Evolutionary conservation across 169 alveolate genomes (phyloP).

Genomic region (Nephromyces sp.): DNA sequence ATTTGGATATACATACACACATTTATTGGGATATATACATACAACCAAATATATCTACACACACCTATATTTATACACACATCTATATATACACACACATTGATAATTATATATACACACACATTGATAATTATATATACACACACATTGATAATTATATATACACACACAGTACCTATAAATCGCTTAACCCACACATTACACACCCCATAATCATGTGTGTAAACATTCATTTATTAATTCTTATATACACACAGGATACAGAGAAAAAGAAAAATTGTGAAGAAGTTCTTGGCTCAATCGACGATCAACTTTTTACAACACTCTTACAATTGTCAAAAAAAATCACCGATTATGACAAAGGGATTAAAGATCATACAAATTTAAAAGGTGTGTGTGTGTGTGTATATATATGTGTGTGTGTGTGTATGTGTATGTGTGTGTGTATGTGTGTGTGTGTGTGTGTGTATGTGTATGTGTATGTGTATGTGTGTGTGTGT

Average conservation of each 20-base stretch:
- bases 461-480: neutral
- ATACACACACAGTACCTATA: no score
- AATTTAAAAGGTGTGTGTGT: slow-evolving; percentile 18
- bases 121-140: no score
- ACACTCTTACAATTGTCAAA: slow-evolving; percentile 27
- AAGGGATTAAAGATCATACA: slow-evolving; percentile 25
- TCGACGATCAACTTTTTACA: slow-evolving; percentile 15
- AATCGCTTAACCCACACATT: no score
- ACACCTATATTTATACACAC: no score
- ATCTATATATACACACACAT: no score
- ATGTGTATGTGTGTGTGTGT: neutral
- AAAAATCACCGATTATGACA: slow-evolving; percentile 25
- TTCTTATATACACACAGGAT: slow-evolving; percentile 4
- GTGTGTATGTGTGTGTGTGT: neutral
- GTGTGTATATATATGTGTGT: neutral
- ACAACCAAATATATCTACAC: no score
- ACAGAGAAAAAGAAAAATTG: slow-evolving; percentile 22
- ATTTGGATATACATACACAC: no score
- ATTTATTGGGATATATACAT: no score
- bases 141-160: no score
- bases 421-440: neutral
- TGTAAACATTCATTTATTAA: no score
- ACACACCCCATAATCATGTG: no score
- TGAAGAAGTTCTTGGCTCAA: slow-evolving; percentile 39
- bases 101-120: no score